Evolutionary conservation across 176 grass and related monocot species (phyloP).

Genomic region (Lolium perenne): DNA sequence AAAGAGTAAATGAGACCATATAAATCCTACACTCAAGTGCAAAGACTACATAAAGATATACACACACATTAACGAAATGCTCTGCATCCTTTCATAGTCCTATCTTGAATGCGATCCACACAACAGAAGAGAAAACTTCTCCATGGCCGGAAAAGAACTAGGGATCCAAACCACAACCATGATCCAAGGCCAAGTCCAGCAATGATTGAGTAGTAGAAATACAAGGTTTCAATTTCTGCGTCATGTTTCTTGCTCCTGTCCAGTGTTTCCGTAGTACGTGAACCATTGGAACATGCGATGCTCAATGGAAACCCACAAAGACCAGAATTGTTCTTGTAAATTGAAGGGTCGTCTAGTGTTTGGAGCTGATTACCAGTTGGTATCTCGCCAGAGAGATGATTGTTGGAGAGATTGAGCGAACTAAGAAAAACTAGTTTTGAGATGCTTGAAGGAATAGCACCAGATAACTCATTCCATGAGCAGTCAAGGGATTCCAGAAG

Average conservation of each 20-base stretch:
- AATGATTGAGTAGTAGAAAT: slow-evolving; percentile 21
- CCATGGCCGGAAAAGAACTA: slow-evolving; percentile 12
- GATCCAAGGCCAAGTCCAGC: slow-evolving; percentile 29
- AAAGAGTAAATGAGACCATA: neutral
- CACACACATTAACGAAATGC: neutral
- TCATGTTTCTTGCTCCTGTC: neutral
- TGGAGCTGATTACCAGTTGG: slow-evolving; percentile 47
- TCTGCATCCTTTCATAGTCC: neutral
- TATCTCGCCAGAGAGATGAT: slow-evolving; percentile 41
- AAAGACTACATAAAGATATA: neutral
- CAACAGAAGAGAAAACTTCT: neutral
- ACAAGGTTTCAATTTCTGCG: slow-evolving; percentile 2
- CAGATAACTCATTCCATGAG: slow-evolving; percentile 47
- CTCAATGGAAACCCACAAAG: slow-evolving; percentile 38
- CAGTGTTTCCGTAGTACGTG: neutral
- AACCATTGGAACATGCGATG: neutral
- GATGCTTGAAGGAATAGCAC: slow-evolving; percentile 29
- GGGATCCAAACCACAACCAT: slow-evolving; percentile 37
- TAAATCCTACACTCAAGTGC: neutral
- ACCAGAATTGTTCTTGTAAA: slow-evolving; percentile 41
- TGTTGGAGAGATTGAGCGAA: slow-evolving; percentile 32
- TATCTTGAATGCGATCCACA: slow-evolving; percentile 30
- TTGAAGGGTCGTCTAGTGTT: slow-evolving; percentile 42
- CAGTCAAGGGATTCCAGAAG: slow-evolving; percentile 43
- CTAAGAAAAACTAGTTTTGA: slow-evolving; percentile 30